Conservation (phyloP, 805 yeast genomes). For the Myxozyma kluyveri region DNA sequence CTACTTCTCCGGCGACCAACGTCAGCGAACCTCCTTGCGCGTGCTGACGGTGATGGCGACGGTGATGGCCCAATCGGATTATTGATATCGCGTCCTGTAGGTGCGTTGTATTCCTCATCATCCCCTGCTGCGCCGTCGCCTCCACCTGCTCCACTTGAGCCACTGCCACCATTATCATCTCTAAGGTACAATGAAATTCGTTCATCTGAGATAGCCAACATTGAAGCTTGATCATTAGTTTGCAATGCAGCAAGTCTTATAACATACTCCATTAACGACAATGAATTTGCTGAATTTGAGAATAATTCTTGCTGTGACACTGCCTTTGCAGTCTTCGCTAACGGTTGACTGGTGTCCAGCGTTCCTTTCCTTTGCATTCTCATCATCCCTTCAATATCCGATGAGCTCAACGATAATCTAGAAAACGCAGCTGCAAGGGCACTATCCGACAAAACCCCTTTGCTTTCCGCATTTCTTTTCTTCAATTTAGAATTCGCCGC, state of each 20-base stretch:
- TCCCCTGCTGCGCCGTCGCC: slow-evolving; percentile 12
- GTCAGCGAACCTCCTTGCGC: neutral
- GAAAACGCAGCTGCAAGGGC: slow-evolving; percentile 16
- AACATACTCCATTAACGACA: slow-evolving; percentile 63
- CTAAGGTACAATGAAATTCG: slow-evolving; percentile 57
- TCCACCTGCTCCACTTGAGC: slow-evolving; percentile 1
- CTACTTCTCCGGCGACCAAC: slow-evolving; percentile 5
- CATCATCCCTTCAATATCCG: slow-evolving; percentile 17
- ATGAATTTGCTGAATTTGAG: slow-evolving; percentile 9
- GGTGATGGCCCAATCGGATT: slow-evolving; percentile 27
- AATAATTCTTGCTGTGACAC: neutral
- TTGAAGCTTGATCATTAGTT: slow-evolving; percentile 53
- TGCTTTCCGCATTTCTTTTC: neutral
- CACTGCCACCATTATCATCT: slow-evolving; percentile 44
- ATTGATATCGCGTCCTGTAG: slow-evolving; percentile 15
- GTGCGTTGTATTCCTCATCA: neutral
- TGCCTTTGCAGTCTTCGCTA: neutral
- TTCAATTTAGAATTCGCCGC: slow-evolving; percentile 10
- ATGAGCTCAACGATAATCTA: slow-evolving; percentile 13
- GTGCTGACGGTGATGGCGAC: slow-evolving; percentile 14
- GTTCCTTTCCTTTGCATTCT: neutral
- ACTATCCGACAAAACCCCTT: slow-evolving; percentile 4
- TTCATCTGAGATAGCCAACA: slow-evolving; percentile 63
- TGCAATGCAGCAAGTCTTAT: slow-evolving; percentile 60
- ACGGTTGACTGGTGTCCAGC: no score